Evolutionary conservation across 1,284 basidiomycete species (phyloP).

Genomic region (Ceraceosorus bombacis): DNA sequence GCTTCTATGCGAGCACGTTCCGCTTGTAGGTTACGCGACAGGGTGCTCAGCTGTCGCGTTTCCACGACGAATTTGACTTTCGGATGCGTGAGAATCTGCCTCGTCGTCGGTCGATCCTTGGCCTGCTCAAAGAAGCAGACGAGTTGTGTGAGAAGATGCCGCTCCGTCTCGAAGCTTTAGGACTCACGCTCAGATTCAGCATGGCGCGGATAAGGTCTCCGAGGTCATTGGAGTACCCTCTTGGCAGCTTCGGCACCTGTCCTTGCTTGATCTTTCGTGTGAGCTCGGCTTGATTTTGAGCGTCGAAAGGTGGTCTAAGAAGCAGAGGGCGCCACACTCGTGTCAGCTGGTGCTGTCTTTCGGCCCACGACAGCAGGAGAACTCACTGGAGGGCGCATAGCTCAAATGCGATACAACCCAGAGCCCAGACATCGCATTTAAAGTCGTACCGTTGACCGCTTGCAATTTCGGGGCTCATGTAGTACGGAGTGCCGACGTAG

Average conservation of each 20-base stretch:
- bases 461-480: slow-evolving; percentile 97
- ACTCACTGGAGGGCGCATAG: slow-evolving; percentile 60
- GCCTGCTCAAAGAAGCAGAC: slow-evolving; percentile 48
- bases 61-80: slow-evolving; percentile 59
- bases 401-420: slow-evolving; percentile 92
- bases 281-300: slow-evolving; percentile 75
- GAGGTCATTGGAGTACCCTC: slow-evolving; percentile 67
- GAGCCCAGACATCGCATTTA: slow-evolving; percentile 95
- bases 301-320: slow-evolving; percentile 69
- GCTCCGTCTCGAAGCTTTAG: too few relatives aligned
- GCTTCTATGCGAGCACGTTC: background rate
- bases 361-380: too few relatives aligned
- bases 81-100: slow-evolving; percentile 68
- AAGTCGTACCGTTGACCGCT: slow-evolving; percentile 92
- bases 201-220: slow-evolving; percentile 71
- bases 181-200: slow-evolving; percentile 51
- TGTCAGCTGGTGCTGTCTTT: too few relatives aligned
- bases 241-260: slow-evolving; percentile 74
- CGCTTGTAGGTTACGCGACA: slow-evolving; percentile 2
- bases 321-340: background rate
- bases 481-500: slow-evolving; percentile 95
- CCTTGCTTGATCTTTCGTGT: slow-evolving; percentile 75
- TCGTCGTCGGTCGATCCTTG: slow-evolving; percentile 70
- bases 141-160: too few relatives aligned
- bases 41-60: slow-evolving; percentile 12